Evolutionary conservation across 768 basidiomycete species (phyloP).

Genomic region (Coprinopsis cinerea): DNA sequence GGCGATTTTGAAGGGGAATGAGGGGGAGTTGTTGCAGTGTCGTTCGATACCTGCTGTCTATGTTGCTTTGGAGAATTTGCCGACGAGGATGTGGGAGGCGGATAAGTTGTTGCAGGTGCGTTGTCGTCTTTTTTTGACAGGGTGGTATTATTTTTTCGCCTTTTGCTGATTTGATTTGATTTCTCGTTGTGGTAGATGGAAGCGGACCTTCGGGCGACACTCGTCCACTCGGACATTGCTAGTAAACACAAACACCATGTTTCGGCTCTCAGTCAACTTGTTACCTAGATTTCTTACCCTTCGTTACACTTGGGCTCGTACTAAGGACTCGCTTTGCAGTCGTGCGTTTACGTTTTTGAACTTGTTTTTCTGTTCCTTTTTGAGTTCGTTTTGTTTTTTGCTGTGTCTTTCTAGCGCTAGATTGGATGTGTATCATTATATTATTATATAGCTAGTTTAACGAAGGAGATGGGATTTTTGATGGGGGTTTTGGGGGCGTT

Average conservation of each 20-base stretch:
- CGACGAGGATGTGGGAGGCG: conserved; percentile 90
- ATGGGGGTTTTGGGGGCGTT: too few species aligned
- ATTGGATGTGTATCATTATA: too few species aligned
- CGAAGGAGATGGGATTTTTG: too few species aligned
- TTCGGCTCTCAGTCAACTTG: conserved; percentile 14
- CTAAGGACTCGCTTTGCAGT: too few species aligned
- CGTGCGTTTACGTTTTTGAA: too few species aligned
- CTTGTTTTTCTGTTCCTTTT: too few species aligned
- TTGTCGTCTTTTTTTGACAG: conserved; percentile 5
- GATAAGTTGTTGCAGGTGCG: conserved; percentile 85
- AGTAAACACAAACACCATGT: conserved; percentile 41
- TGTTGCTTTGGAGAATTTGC: conserved; percentile 81
- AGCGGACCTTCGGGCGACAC: conserved; percentile 37
- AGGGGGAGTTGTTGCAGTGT: conserved; percentile 76
- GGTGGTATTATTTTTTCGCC: too few species aligned
- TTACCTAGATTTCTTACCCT: not conserved
- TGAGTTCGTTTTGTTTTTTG: not conserved
- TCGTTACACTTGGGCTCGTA: too few species aligned
- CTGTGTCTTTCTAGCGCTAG: not conserved
- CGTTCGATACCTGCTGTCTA: conserved; percentile 87
- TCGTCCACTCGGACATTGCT: conserved; percentile 41
- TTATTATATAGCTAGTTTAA: too few species aligned
- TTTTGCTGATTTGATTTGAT: not conserved
- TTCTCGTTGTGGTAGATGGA: conserved; percentile 18
- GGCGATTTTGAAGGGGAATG: conserved; percentile 78